Evolutionary conservation across 2,329 filamentous ascomycete species (phyloP).

Genomic region (Ascocoryne sarcoides): DNA sequence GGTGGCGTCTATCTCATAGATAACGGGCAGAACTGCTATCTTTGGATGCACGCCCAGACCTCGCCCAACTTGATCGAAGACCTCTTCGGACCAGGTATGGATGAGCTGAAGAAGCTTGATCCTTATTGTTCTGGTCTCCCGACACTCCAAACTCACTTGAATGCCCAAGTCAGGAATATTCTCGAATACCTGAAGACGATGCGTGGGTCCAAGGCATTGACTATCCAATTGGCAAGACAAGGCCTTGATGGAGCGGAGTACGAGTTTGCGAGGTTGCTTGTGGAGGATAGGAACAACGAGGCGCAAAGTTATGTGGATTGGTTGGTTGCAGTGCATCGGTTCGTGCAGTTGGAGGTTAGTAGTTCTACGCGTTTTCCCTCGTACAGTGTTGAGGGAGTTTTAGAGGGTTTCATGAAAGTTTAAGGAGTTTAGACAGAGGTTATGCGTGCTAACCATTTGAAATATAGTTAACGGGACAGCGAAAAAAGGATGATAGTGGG

Average conservation of each 20-base stretch:
- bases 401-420: no score
- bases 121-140: slow-evolving; percentile 74
- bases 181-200: slow-evolving; percentile 74
- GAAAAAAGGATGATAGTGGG: slow-evolving; percentile 57
- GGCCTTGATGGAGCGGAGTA: slow-evolving; percentile 92
- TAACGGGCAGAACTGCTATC: slow-evolving; percentile 82
- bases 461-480: slow-evolving; percentile 54
- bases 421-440: no score
- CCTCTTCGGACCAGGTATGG: slow-evolving; percentile 72
- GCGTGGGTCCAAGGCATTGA: slow-evolving; percentile 79
- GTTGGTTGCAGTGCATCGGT: slow-evolving; percentile 89
- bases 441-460: slow-evolving; percentile 7
- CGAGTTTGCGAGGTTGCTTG: slow-evolving; percentile 83
- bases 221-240: slow-evolving; percentile 84
- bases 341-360: slow-evolving; percentile 79
- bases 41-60: slow-evolving; percentile 90
- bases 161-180: slow-evolving; percentile 90
- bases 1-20: slow-evolving; percentile 93
- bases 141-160: slow-evolving; percentile 82
- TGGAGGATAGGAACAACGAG: slow-evolving; percentile 95
- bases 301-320: slow-evolving; percentile 98
- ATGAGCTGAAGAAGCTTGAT: slow-evolving; percentile 66
- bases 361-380: no score
- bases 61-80: slow-evolving; percentile 87
- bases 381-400: no score